Conservation (phyloP, 2,329 filamentous ascomycete genomes). For the Beauveria rudraprayagi region DNA sequence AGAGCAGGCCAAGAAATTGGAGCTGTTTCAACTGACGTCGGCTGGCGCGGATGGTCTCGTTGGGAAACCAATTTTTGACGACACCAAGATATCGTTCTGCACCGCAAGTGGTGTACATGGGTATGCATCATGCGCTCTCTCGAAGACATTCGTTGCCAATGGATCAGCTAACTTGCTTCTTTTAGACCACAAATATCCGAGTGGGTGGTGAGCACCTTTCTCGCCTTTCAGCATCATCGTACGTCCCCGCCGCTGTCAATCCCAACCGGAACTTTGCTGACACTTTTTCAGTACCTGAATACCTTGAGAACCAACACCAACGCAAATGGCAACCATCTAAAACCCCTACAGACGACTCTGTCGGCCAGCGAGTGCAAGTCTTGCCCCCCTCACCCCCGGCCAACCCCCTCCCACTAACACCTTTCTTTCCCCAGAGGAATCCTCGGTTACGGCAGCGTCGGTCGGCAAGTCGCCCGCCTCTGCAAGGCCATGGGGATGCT, state of each 20-base stretch:
- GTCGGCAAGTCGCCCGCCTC: constrained; percentile 46
- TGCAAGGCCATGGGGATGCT: constrained; percentile 60
- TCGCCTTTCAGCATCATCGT: constrained; percentile 41
- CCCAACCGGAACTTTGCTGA: not conserved
- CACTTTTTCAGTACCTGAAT: constrained; percentile 31
- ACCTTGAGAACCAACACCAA: constrained; percentile 35
- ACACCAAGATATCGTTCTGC: constrained; percentile 42
- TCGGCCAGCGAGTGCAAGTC: constrained; percentile 41
- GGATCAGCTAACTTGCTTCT: not conserved
- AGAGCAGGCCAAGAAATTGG: constrained; percentile 37
- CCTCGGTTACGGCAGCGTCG: constrained; percentile 47
- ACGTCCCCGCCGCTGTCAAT: constrained; percentile 16
- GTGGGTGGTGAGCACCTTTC: constrained; percentile 46
- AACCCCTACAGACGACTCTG: constrained; percentile 32
- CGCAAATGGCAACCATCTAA: constrained; percentile 33
- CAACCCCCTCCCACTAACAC: not conserved
- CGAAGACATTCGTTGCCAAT: too few relatives aligned
- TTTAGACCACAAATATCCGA: constrained; percentile 47
- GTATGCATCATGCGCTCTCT: constrained; percentile 23
- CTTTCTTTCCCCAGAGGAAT: constrained; percentile 31
- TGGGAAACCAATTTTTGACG: constrained; percentile 38
- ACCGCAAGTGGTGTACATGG: constrained; percentile 52
- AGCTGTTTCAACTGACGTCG: constrained; percentile 45
- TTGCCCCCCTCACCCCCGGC: not conserved
- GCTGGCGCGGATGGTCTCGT: constrained; percentile 46